A percentile compares a stretch with the other conserved stretches of the same genome.
Conservation (phyloP, 768 basidiomycete species). For the Phlegmacium glaucopus region DNA sequence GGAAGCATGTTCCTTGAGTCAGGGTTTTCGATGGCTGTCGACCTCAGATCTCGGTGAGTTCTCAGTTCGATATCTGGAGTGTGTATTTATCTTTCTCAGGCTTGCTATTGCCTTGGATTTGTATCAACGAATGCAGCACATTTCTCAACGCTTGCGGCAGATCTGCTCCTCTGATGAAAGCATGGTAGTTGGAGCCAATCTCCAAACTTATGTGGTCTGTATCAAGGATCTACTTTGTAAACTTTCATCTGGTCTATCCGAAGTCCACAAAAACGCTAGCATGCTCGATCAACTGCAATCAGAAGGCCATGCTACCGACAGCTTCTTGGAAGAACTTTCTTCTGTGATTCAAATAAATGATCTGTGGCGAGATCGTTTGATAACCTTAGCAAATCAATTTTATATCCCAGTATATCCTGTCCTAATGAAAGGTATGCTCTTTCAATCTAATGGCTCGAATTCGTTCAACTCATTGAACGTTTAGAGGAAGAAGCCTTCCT, state of each 20-base stretch:
- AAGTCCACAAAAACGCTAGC: conserved; percentile 7
- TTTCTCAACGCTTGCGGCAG: conserved; percentile 27
- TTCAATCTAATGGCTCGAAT: not conserved
- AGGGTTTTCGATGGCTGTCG: conserved; percentile 64
- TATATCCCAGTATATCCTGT: not conserved
- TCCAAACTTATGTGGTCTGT: conserved; percentile 15
- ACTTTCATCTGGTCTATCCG: conserved; percentile 20
- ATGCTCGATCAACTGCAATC: conserved; percentile 6
- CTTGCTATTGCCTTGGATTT: conserved; percentile 23
- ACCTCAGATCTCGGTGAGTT: conserved; percentile 61
- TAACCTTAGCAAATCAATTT: not conserved
- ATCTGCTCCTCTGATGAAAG: conserved; percentile 17
- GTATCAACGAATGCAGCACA: conserved; percentile 21
- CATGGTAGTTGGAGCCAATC: conserved; percentile 18
- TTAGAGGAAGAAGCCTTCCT: conserved; percentile 36
- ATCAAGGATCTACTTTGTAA: conserved; percentile 28
- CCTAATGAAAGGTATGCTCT: conserved; percentile 11
- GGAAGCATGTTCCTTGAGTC: conserved; percentile 79
- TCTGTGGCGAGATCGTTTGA: not conserved
- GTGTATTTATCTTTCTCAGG: conserved; percentile 1
- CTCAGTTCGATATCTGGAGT: not conserved
- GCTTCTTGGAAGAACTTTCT: conserved; percentile 8
- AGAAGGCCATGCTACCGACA: not conserved
- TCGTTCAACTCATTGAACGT: not conserved
- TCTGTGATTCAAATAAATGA: not conserved